A percentile compares a stretch with the other conserved stretches of the same genome.
phyloP scores from a whole-genome alignment of 2,329 filamentous ascomycete genomes.

The Ploettnerulaceae sp. region DNA sequence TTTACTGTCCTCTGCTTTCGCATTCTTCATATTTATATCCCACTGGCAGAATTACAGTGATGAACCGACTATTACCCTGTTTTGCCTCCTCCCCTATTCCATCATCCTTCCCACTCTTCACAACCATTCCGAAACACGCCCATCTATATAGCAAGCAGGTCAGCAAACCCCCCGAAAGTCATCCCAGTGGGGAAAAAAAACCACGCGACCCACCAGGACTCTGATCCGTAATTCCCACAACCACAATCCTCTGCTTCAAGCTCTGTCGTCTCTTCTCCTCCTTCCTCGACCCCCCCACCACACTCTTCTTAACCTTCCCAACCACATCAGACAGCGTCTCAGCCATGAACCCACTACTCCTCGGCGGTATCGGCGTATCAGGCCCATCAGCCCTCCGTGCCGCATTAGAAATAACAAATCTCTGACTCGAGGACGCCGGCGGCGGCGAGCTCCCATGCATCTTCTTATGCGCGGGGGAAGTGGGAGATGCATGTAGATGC shows the following conservation, averaged over 20 bases:
- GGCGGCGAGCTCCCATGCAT: not conserved
- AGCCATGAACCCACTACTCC: conserved; percentile 19
- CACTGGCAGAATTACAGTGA: too few species aligned
- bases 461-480: not conserved
- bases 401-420: conserved; percentile 11
- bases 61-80: too few species aligned
- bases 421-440: too few species aligned
- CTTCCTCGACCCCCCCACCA: conserved; percentile 9
- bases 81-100: too few species aligned
- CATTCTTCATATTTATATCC: too few species aligned
- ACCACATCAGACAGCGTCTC: conserved; percentile 19
- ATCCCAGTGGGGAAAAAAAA: not conserved
- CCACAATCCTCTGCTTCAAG: conserved; percentile 27
- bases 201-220: conserved; percentile 20
- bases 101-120: too few species aligned
- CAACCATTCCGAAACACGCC: conserved; percentile 16
- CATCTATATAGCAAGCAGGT: conserved; percentile 16
- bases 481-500: conserved; percentile 12
- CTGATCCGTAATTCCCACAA: conserved; percentile 27
- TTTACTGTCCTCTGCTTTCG: too few species aligned
- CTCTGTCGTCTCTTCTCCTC: conserved; percentile 24
- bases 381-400: conserved; percentile 16
- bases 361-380: conserved; percentile 19
- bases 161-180: not conserved
- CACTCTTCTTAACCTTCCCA: conserved; percentile 19